A percentile compares a stretch with the other conserved stretches of the same genome.
phyloP scores from a whole-genome alignment of 169 alveolate genomes.

The Sarcocystis neurona region DNA sequence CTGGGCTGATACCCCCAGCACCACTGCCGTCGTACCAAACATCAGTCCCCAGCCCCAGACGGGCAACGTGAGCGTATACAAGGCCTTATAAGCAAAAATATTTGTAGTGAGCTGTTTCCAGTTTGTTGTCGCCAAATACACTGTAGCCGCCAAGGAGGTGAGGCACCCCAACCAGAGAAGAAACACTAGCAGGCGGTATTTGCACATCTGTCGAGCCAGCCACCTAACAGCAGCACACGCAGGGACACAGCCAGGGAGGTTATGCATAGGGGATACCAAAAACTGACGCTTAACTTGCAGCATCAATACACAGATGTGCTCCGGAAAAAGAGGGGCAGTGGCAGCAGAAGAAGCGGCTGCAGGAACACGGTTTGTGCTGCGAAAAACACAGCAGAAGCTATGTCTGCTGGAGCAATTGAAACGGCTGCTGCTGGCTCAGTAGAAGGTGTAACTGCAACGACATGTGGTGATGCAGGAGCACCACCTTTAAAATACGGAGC shows the following conservation, averaged over 20 bases:
- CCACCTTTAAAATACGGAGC: too few relatives aligned
- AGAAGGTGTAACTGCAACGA: too few relatives aligned
- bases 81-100: background rate
- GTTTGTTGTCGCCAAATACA: background rate
- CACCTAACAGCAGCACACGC: background rate
- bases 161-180: background rate
- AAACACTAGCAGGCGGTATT: background rate
- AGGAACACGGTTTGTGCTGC: too few relatives aligned
- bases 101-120: background rate
- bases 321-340: too few relatives aligned
- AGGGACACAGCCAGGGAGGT: background rate
- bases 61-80: slow-evolving; percentile 9
- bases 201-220: background rate
- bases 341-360: too few relatives aligned
- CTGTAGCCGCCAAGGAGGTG: background rate
- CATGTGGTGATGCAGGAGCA: too few relatives aligned
- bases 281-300: too few relatives aligned
- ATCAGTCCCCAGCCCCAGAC: slow-evolving; percentile 16
- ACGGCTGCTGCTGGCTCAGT: too few relatives aligned
- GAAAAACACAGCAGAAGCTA: too few relatives aligned
- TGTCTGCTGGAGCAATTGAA: too few relatives aligned
- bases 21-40: background rate
- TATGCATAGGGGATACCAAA: too few relatives aligned
- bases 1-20: background rate
- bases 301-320: too few relatives aligned